Percentiles rank a stretch among this genome's conserved stretches.
phyloP scores from a whole-genome alignment of 148 eudicot genomes.

The Nepenthes mirabilis region DNA sequence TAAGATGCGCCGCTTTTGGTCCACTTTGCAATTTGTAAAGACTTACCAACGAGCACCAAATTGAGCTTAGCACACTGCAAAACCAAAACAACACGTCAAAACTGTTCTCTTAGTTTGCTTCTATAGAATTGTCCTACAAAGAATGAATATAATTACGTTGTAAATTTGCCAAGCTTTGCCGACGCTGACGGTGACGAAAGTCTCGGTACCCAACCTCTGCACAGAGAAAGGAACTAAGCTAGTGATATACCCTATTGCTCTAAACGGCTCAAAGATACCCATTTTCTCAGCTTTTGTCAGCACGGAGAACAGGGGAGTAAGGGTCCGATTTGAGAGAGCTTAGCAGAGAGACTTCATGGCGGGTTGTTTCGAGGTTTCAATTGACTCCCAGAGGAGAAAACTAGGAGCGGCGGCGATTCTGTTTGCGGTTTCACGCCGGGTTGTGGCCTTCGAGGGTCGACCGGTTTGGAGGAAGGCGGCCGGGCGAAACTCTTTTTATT shows the following conservation, averaged over 20 bases:
- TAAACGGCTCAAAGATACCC: constrained; percentile 90
- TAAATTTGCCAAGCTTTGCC: constrained; percentile 96
- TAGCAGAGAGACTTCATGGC: too few species aligned
- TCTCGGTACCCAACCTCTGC: constrained; percentile 75
- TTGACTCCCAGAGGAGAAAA: too few species aligned
- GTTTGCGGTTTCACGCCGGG: too few species aligned
- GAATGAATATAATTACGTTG: constrained; percentile 30
- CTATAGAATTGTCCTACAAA: not conserved
- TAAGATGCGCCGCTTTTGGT: too few species aligned
- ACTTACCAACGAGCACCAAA: constrained; percentile 91
- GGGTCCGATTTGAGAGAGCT: too few species aligned
- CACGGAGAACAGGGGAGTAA: too few species aligned
- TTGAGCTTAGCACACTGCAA: constrained; percentile 93
- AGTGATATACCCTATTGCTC: constrained; percentile 92
- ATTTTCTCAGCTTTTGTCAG: constrained; percentile 11
- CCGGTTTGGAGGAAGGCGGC: too few species aligned
- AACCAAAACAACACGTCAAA: constrained; percentile 8
- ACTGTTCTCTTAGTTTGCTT: not conserved
- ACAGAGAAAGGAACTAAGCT: constrained; percentile 68
- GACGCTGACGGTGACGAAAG: constrained; percentile 90
- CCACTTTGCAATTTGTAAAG: too few species aligned
- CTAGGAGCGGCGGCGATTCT: too few species aligned
- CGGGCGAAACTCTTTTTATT: too few species aligned
- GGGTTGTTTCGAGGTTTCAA: too few species aligned
- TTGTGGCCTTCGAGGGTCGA: too few species aligned